phyloP scores from a whole-genome alignment of 176 grass and related monocot genomes.

The Oryza brachyantha region DNA sequence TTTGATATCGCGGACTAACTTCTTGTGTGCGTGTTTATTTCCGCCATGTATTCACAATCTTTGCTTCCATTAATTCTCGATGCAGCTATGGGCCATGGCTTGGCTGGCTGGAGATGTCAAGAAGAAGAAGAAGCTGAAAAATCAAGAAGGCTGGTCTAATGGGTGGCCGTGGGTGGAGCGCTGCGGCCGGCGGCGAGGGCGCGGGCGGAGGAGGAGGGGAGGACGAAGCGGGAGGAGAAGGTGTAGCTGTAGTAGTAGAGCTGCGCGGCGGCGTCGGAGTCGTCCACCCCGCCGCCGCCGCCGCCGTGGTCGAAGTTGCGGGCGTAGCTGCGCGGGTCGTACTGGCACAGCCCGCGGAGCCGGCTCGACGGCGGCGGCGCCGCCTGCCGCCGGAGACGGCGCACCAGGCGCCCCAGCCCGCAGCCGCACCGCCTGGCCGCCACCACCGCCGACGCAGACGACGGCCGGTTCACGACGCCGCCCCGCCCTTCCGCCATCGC shows the following conservation, averaged over 20 bases:
- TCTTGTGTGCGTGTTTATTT: not conserved
- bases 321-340: conserved; percentile 83
- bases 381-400: conserved; percentile 60
- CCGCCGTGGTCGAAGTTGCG: conserved; percentile 78
- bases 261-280: conserved; percentile 34
- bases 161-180: not conserved
- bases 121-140: not conserved
- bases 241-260: conserved; percentile 62
- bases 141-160: not conserved
- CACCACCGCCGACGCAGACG: not conserved
- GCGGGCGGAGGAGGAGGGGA: not conserved
- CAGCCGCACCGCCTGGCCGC: conserved; percentile 21
- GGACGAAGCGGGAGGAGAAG: conserved; percentile 79
- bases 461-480: not conserved
- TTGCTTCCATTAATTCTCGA: not conserved
- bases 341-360: conserved; percentile 38
- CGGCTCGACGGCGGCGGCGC: conserved; percentile 6
- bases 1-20: not conserved
- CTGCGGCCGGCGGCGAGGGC: not conserved
- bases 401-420: conserved; percentile 48
- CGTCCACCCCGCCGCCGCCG: conserved; percentile 31
- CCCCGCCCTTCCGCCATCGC: conserved; percentile 22
- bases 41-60: not conserved
- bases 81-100: not conserved
- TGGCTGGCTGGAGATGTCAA: not conserved